Percentiles rank a stretch among this genome's conserved stretches.
Evolutionary conservation across 2,329 filamentous ascomycete genomes (phyloP).

Genomic region (Exophiala sp.): DNA sequence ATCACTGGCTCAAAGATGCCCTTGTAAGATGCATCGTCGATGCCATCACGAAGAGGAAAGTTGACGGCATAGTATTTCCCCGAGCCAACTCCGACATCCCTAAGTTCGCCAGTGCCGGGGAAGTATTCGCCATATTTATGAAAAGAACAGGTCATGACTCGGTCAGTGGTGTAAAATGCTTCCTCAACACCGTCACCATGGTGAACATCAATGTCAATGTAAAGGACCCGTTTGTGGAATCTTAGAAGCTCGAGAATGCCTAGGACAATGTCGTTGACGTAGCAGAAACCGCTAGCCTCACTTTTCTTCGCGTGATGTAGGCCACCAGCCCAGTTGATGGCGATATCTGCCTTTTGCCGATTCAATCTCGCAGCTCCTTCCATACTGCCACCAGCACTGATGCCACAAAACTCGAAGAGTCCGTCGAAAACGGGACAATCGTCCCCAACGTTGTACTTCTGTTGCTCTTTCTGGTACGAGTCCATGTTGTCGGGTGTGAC

Average conservation of each 20-base stretch:
- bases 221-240: constrained; percentile 59
- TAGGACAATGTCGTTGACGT: constrained; percentile 77
- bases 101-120: constrained; percentile 62
- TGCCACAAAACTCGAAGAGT: constrained; percentile 64
- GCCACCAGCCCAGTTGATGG: constrained; percentile 84
- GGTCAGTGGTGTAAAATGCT: constrained; percentile 65
- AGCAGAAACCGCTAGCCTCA: constrained; percentile 94
- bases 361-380: constrained; percentile 64
- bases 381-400: constrained; percentile 65
- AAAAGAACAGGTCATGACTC: constrained; percentile 66
- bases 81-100: constrained; percentile 61
- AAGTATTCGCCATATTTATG: constrained; percentile 71
- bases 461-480: constrained; percentile 80
- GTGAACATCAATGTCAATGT: constrained; percentile 63
- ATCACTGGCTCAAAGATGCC: constrained; percentile 64
- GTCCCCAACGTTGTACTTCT: constrained; percentile 65
- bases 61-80: constrained; percentile 65
- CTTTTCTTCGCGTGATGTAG: constrained; percentile 94
- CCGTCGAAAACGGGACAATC: constrained; percentile 63
- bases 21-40: constrained; percentile 62
- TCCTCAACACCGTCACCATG: constrained; percentile 65
- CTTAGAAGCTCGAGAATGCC: constrained; percentile 60
- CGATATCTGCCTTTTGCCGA: constrained; percentile 62
- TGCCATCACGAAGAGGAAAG: constrained; percentile 63
- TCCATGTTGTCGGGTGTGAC: constrained; percentile 99